phyloP scores from a whole-genome alignment of 345 rosid genomes.

The Cardamine occulta region DNA sequence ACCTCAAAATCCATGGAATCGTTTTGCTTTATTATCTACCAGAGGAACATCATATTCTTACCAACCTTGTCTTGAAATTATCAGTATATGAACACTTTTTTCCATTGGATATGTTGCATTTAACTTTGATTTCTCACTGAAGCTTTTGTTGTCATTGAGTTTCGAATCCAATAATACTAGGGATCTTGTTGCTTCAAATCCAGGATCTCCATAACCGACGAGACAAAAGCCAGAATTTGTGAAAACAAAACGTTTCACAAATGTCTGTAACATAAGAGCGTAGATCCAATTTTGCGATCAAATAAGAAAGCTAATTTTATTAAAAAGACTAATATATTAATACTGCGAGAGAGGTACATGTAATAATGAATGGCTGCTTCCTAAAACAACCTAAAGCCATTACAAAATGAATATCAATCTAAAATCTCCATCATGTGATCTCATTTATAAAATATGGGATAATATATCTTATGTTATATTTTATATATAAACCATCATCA shows the following conservation, averaged over 20 bases:
- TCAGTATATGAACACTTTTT: conserved; percentile 30
- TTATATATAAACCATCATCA: conserved; percentile 30
- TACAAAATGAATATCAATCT: conserved; percentile 37
- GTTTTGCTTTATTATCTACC: conserved; percentile 19
- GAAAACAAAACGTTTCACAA: not conserved
- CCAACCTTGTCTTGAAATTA: not conserved
- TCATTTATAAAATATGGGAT: conserved; percentile 9
- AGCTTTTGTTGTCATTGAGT: conserved; percentile 12
- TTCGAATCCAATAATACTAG: conserved; percentile 7
- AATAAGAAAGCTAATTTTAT: conserved; percentile 4
- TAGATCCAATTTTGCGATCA: not conserved
- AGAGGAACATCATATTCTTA: conserved; percentile 10
- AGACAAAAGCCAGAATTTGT: not conserved
- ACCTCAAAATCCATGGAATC: not conserved
- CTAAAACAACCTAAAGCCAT: conserved; percentile 43
- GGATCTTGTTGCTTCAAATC: not conserved
- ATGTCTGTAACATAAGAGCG: not conserved
- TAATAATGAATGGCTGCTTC: conserved; percentile 31
- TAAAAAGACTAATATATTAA: conserved; percentile 12
- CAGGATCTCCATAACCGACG: not conserved
- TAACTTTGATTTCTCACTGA: conserved; percentile 18
- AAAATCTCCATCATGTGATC: conserved; percentile 34
- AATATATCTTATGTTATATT: conserved; percentile 24
- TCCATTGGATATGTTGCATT: conserved; percentile 28
- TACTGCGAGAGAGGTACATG: conserved; percentile 20